These are phyloP conservation scores for Acanthochlamys bracteata DNA, from an alignment of 106 monocot species.

Conservation along the genomic window DNA sequence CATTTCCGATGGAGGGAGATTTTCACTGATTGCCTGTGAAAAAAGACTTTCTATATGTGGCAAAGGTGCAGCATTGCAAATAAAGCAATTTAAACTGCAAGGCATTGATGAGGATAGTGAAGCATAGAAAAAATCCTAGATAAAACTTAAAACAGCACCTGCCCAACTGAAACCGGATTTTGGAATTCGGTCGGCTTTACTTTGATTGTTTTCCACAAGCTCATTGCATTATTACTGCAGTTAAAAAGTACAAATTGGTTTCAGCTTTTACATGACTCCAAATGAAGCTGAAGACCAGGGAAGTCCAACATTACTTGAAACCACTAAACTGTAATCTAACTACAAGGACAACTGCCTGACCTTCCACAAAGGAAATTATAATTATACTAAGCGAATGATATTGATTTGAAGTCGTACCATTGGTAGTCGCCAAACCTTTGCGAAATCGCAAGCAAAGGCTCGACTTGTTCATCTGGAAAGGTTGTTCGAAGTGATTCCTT, in stretches of 20 bases:
- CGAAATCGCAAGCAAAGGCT: constrained; percentile 42
- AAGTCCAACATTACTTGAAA: not conserved
- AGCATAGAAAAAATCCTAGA: not conserved
- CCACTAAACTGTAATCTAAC: not conserved
- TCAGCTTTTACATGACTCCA: not conserved
- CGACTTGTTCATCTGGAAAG: constrained; percentile 44
- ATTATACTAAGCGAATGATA: too few species aligned
- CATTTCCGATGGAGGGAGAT: constrained; percentile 65
- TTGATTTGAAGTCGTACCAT: constrained; percentile 40
- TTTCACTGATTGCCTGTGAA: constrained; percentile 68
- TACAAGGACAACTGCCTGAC: not conserved
- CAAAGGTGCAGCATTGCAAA: not conserved
- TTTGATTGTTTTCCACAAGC: constrained; percentile 75
- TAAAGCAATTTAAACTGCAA: not conserved
- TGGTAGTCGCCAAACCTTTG: constrained; percentile 82
- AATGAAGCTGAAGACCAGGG: not conserved
- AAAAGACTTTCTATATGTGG: not conserved
- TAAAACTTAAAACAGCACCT: constrained; percentile 28
- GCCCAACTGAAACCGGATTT: constrained; percentile 81
- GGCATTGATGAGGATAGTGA: not conserved
- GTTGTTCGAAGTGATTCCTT: constrained; percentile 33
- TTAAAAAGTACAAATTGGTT: not conserved
- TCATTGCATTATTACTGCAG: constrained; percentile 94
- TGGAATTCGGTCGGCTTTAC: constrained; percentile 62
- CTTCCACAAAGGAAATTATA: too few species aligned